Percentiles rank a stretch among this genome's conserved stretches.
Evolutionary conservation across 345 rosid genomes (phyloP).

Genomic region (Eucalyptus camaldulensis): DNA sequence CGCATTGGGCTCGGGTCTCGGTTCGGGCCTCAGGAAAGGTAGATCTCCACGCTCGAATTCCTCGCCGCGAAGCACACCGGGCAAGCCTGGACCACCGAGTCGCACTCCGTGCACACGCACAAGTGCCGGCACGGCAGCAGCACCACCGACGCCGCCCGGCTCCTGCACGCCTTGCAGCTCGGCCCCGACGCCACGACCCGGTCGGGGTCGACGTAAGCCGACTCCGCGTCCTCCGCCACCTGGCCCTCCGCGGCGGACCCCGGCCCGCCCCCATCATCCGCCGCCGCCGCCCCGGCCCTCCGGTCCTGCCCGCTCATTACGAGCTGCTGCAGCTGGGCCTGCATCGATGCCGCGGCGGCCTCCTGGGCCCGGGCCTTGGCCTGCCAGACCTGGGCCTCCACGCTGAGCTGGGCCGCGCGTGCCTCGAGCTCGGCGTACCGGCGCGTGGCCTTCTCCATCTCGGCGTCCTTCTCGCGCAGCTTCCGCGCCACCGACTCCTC

Average conservation of each 20-base stretch:
- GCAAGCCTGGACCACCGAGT: conserved; percentile 48
- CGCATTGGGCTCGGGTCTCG: background rate
- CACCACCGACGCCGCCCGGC: conserved; percentile 55
- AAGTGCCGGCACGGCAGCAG: conserved; percentile 93
- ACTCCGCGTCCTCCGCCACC: conserved; percentile 76
- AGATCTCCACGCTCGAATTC: conserved; percentile 73
- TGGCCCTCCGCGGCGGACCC: conserved; percentile 1
- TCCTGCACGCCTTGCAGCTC: conserved; percentile 45
- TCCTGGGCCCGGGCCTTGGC: conserved; percentile 72
- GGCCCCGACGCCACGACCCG: conserved; percentile 30
- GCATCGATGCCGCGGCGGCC: conserved; percentile 67
- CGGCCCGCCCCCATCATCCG: conserved; percentile 6
- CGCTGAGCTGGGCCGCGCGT: conserved; percentile 67
- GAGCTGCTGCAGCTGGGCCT: conserved; percentile 69
- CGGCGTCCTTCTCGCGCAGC: conserved; percentile 59
- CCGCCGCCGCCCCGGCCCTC: conserved; percentile 11
- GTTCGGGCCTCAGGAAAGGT: conserved; percentile 22
- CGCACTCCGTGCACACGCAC: conserved; percentile 59
- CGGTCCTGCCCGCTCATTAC: conserved; percentile 24
- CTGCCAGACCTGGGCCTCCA: conserved; percentile 84
- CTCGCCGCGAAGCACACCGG: conserved; percentile 60
- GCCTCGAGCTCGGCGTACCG: conserved; percentile 74
- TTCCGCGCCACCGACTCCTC: conserved; percentile 50
- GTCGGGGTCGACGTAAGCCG: conserved; percentile 75
- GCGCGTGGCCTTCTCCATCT: conserved; percentile 63